A percentile compares a stretch with the other conserved stretches of the same genome.
These are phyloP conservation scores for Kuraishia molischiana DNA, from an alignment of 805 yeast genomes.

Conservation along the genomic window DNA sequence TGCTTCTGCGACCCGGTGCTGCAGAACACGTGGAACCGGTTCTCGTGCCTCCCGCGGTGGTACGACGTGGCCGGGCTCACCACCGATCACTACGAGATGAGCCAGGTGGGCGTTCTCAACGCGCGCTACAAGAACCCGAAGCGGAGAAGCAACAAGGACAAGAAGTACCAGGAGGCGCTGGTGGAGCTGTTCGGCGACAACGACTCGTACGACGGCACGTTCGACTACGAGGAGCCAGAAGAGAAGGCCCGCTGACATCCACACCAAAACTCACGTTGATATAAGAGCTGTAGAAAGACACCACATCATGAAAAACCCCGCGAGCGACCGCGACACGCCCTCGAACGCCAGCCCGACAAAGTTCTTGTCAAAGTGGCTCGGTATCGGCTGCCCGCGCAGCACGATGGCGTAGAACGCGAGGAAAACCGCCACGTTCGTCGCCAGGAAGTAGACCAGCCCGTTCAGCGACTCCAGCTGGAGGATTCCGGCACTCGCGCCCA, in stretches of 20 bases:
- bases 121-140: neutral
- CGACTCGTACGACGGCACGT: neutral
- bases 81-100: neutral
- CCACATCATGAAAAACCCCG: slow-evolving; percentile 51
- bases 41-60: slow-evolving; percentile 39
- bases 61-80: slow-evolving; percentile 10
- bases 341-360: slow-evolving; percentile 30
- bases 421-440: slow-evolving; percentile 23
- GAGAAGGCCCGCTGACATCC: neutral
- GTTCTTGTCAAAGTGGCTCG: slow-evolving; percentile 28
- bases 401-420: slow-evolving; percentile 21
- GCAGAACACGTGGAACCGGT: slow-evolving; percentile 34
- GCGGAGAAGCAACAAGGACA: neutral
- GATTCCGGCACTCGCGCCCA: slow-evolving; percentile 48
- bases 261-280: slow-evolving; percentile 5
- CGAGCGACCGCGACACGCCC: slow-evolving; percentile 34
- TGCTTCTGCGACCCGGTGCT: slow-evolving; percentile 15
- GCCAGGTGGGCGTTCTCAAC: neutral
- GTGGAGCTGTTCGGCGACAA: neutral
- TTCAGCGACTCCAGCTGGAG: slow-evolving; percentile 36
- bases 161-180: neutral
- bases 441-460: slow-evolving; percentile 36
- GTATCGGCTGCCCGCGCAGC: slow-evolving; percentile 21
- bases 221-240: neutral
- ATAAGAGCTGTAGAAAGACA: slow-evolving; percentile 42